Evolutionary conservation across 768 basidiomycete species (phyloP).

Genomic region (Hirschioporus abietinus): DNA sequence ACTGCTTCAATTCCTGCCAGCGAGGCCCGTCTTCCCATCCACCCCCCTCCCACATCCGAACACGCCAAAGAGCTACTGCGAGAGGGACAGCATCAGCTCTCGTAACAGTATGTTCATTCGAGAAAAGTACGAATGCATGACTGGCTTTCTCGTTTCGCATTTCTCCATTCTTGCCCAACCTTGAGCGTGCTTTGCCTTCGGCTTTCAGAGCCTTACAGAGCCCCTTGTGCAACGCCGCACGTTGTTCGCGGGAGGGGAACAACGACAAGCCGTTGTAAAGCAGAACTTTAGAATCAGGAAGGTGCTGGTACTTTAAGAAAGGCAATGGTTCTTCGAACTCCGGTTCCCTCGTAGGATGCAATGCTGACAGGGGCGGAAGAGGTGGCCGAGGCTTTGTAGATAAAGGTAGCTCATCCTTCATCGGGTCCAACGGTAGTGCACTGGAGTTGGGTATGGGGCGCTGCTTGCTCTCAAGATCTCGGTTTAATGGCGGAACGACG

Average conservation of each 20-base stretch:
- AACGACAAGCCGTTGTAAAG: slow-evolving; percentile 61
- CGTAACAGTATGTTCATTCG: slow-evolving; percentile 41
- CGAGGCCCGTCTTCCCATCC: slow-evolving; percentile 36
- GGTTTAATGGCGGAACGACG: slow-evolving; percentile 62
- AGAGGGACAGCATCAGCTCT: slow-evolving; percentile 59
- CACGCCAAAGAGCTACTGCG: slow-evolving; percentile 72
- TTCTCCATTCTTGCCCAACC: slow-evolving; percentile 9
- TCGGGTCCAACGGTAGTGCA: slow-evolving; percentile 22
- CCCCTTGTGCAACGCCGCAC: slow-evolving; percentile 48
- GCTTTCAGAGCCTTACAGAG: slow-evolving; percentile 43
- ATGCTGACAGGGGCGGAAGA: slow-evolving; percentile 25
- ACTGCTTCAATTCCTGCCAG: slow-evolving; percentile 6
- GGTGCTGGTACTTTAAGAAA: slow-evolving; percentile 14
- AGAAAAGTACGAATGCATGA: slow-evolving; percentile 64
- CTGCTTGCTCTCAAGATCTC: slow-evolving; percentile 39
- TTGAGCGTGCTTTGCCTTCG: slow-evolving; percentile 33
- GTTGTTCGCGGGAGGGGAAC: slow-evolving; percentile 58
- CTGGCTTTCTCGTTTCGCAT: slow-evolving; percentile 41
- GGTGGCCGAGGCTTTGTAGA: slow-evolving; percentile 10
- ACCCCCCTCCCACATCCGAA: slow-evolving; percentile 69
- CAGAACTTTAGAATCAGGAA: slow-evolving; percentile 42
- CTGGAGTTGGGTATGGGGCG: slow-evolving; percentile 37
- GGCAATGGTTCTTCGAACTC: slow-evolving; percentile 9
- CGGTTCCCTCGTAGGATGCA: slow-evolving; percentile 8
- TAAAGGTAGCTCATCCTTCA: not conserved